Base-by-base conservation (phyloP, 2,329 filamentous ascomycete species). In the Coniella lustricola region DNA sequence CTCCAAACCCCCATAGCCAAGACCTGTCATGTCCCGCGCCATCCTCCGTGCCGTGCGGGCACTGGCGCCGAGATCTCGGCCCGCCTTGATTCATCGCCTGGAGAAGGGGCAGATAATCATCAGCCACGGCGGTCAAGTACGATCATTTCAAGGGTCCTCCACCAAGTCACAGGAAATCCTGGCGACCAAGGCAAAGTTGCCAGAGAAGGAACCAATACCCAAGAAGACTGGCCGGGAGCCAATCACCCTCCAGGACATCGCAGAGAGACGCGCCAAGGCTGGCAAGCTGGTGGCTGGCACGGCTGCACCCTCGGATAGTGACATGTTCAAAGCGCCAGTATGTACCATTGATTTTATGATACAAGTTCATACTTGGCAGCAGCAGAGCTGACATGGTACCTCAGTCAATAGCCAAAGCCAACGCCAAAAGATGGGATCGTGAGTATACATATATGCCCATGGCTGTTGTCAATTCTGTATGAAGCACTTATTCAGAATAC, bases 391-490 rank as follows among this genome's bases (percentile, higher is more conserved):
- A 46, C 4, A 16, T 13, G n/a, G 4, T 7, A 13, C 21, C 10
- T 16, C 46, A 66, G 68, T 51, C 56, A 36, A 41, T 55, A 18
- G 67, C 75, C 17, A 90, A 91, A 62, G 85, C 87, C 3, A 84
- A 82, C 61, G 86, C 91, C 3, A 89, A 84, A 65, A 73, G 82
- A 64, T 96, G 87, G 85, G 87, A 95, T 62, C 78, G 88, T 94
- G 71, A 71, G 87, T 80, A 29, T 29, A 16, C n/a, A 31, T 18
- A 10, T 18, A 20, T 12, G 14, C 13, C 12, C 3, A n/a, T 39
- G 9, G 16, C 18, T 34, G n/a, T 52, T 54, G 40, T 55, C 41
- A 34, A 17, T n/a, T n/a, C n/a, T n/a, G n/a, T n/a, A n/a, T n/a
- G n/a, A n/a, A n/a, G n/a, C n/a, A n/a, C n/a, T n/a, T n/a, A n/a